phyloP scores from a whole-genome alignment of 2,329 filamentous ascomycete genomes.

The Pseudogymnoascus sp. region DNA sequence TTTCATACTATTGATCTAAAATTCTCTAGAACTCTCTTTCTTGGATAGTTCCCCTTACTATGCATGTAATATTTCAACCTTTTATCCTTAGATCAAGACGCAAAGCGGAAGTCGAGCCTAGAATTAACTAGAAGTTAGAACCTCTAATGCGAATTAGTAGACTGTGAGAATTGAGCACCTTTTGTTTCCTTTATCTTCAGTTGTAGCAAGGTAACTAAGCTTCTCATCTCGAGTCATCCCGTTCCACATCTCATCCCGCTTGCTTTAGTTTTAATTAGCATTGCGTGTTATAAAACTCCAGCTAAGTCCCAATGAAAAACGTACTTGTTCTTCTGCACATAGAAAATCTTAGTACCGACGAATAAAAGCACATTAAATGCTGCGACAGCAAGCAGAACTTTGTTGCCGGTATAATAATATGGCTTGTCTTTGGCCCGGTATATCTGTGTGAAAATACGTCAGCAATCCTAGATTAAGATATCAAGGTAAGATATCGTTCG shows the following conservation, averaged over 20 bases:
- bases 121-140: too few species aligned
- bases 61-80: too few species aligned
- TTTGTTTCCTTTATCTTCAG: conserved; percentile 32
- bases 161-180: conserved; percentile 12
- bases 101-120: too few species aligned
- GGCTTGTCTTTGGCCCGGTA: conserved; percentile 44
- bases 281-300: background rate
- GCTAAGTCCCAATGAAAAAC: background rate
- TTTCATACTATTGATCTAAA: too few species aligned
- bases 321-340: conserved; percentile 33
- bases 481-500: background rate
- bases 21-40: too few species aligned
- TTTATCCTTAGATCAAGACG: too few species aligned
- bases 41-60: too few species aligned
- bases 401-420: conserved; percentile 44
- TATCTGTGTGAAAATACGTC: conserved; percentile 23
- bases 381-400: conserved; percentile 40
- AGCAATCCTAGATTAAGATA: background rate
- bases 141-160: too few species aligned
- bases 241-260: conserved; percentile 32
- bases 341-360: conserved; percentile 36
- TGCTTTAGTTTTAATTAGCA: background rate
- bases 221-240: conserved; percentile 30
- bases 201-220: conserved; percentile 29
- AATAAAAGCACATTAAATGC: conserved; percentile 36